Evolutionary conservation across 768 basidiomycete species (phyloP), one percentile per base, ranked within the genome.

Genomic region (Suillus plorans): DNA sequence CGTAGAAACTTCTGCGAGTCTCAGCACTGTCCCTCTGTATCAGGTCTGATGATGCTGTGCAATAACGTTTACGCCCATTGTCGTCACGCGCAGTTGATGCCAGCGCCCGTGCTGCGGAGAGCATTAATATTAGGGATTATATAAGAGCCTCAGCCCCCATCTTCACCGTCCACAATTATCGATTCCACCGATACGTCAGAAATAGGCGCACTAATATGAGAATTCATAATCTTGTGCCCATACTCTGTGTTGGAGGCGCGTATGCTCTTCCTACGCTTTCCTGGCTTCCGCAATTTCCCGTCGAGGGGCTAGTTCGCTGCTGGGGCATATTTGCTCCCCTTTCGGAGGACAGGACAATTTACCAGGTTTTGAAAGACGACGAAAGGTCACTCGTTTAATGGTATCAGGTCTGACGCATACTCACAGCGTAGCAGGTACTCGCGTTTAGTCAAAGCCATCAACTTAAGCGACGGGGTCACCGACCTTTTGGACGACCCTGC

Each of bases 401-500:
- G 7, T 36, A 7, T 42, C 20, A 8, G 10, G 25, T 25, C 3
- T 44, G 7, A 14, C 49, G 1, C 22, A 49, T 41, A 20, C 34
- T 52, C 37, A 25, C 45, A 13, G 53, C 37, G 28, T 16, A 39
- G 39, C 64, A 81, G 80, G 61, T 83, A 79, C 68, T 79, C 80
- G 7, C 76, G 76, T 31, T 41, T 82, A 8, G 76, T 77, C 65
- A 82, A 81, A 67, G 73, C 78, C 1, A 71, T 82, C 36, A 76
- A 81, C 60, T 75, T 75, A 60, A 79, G 78, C 22, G 78, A 81
- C 28, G 78, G 79, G 37, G 74, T 80, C 31, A 74, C 74, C 9
- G 67, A 71, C 16, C 59, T 81, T 20, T 72, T 83, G 47, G 80
- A 83, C 63, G 79, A 82, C 61, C 69, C 80, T 14, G 73, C 77